phyloP scores from a whole-genome alignment of 352 stramenopile species.

The Vaucheria bursata region DNA sequence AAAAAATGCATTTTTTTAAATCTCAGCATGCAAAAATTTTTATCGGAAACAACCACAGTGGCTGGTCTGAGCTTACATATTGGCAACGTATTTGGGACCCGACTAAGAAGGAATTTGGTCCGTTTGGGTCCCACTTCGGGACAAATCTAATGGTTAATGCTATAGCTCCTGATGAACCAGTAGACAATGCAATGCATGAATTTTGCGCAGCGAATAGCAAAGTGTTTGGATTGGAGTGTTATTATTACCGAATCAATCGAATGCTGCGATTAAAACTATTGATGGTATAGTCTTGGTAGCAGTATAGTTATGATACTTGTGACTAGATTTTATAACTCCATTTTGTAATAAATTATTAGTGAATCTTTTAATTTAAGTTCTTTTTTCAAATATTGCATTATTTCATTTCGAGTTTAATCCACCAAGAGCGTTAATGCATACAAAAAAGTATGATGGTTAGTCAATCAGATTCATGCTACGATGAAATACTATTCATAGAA shows the following conservation, averaged over 20 bases:
- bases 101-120: not conserved
- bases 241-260: not conserved
- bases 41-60: conserved; percentile 15
- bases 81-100: conserved; percentile 10
- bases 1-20: too few relatives aligned
- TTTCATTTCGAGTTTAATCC: too few relatives aligned
- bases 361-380: too few relatives aligned
- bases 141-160: conserved; percentile 9
- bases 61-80: conserved; percentile 10
- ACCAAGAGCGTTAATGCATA: too few relatives aligned
- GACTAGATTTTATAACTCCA: too few relatives aligned
- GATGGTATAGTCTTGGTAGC: not conserved
- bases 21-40: not conserved
- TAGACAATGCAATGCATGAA: not conserved
- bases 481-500: too few relatives aligned
- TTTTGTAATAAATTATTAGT: too few relatives aligned
- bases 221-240: not conserved
- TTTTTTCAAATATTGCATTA: too few relatives aligned
- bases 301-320: too few relatives aligned
- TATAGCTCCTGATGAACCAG: not conserved
- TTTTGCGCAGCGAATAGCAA: conserved; percentile 5
- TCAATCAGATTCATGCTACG: too few relatives aligned
- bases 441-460: too few relatives aligned
- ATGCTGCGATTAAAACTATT: not conserved
- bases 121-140: not conserved